A percentile compares a stretch with the other conserved stretches of the same genome.
Evolutionary conservation across 2,329 filamentous ascomycete species (phyloP).

Genomic region (Sclerotinia nivalis): DNA sequence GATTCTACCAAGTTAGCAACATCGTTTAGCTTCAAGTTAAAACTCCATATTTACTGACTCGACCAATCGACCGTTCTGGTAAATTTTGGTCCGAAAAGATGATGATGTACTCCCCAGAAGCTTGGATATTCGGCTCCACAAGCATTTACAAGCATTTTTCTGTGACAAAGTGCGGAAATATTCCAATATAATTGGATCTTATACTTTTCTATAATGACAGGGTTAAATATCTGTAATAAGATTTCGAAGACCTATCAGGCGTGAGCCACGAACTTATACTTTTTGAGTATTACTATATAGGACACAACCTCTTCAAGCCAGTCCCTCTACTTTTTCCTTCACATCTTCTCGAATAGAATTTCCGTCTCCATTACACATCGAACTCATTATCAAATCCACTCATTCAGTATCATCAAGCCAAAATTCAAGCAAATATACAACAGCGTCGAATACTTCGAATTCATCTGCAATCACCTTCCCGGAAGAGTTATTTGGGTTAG

Average conservation of each 20-base stretch:
- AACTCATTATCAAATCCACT: conserved; percentile 5
- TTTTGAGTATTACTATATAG: neutral
- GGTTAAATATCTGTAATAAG: conserved; percentile 18
- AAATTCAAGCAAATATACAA: conserved; percentile 6
- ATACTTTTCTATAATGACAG: conserved; percentile 16
- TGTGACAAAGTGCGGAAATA: conserved; percentile 18
- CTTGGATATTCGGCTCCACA: conserved; percentile 19
- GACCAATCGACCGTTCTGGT: conserved; percentile 3
- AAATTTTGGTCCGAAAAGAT: conserved; percentile 12
- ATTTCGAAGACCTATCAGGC: conserved; percentile 18
- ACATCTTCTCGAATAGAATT: conserved; percentile 3
- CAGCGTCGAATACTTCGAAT: neutral
- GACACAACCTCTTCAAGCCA: conserved; percentile 1
- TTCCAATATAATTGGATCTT: conserved; percentile 17
- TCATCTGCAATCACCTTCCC: conserved; percentile 11
- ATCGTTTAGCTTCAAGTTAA: neutral
- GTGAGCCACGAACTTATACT: conserved; percentile 17
- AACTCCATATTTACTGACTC: conserved; percentile 17
- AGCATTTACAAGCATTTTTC: conserved; percentile 6
- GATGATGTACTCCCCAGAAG: conserved; percentile 16
- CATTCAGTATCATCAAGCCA: neutral
- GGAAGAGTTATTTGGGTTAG: conserved; percentile 7
- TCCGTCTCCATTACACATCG: neutral
- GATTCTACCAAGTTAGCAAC: neutral
- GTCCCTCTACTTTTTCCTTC: neutral